Conservation (phyloP, 306 rosid species). For the Pterocarpus santalinus region DNA sequence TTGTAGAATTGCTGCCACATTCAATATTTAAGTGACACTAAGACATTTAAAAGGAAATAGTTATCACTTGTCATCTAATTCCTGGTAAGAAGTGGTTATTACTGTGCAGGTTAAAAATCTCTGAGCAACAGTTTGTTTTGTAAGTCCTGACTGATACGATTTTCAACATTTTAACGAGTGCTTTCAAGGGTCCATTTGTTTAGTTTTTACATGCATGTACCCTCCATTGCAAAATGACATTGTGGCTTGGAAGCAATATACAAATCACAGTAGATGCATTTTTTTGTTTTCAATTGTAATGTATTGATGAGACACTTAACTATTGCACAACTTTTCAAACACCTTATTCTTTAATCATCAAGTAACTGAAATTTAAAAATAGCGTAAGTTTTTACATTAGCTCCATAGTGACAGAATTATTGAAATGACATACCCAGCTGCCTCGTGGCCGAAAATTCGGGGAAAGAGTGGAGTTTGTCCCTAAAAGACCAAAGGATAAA, state of each 20-base stretch:
- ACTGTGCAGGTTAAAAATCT: not conserved
- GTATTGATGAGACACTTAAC: not conserved
- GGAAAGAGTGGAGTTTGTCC: conserved; percentile 54
- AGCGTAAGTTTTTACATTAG: not conserved
- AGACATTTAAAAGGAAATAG: not conserved
- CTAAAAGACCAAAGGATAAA: conserved; percentile 31
- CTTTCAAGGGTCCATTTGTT: not conserved
- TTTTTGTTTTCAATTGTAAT: not conserved
- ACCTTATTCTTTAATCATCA: conserved; percentile 10
- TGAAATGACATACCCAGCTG: conserved; percentile 47
- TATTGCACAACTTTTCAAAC: not conserved
- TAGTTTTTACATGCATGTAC: not conserved
- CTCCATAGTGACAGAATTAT: not conserved
- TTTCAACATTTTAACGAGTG: not conserved
- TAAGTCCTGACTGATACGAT: not conserved
- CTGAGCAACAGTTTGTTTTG: not conserved
- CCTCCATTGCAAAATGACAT: not conserved
- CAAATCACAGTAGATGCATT: not conserved
- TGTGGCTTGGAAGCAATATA: not conserved
- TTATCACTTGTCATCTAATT: not conserved
- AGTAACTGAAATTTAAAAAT: not conserved
- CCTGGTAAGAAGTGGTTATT: not conserved
- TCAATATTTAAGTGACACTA: not conserved
- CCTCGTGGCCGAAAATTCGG: conserved; percentile 55
- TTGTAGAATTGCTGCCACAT: not conserved